Base-by-base conservation (phyloP, 495 filamentous ascomycete species). In the Parathielavia hyrcaniae region DNA sequence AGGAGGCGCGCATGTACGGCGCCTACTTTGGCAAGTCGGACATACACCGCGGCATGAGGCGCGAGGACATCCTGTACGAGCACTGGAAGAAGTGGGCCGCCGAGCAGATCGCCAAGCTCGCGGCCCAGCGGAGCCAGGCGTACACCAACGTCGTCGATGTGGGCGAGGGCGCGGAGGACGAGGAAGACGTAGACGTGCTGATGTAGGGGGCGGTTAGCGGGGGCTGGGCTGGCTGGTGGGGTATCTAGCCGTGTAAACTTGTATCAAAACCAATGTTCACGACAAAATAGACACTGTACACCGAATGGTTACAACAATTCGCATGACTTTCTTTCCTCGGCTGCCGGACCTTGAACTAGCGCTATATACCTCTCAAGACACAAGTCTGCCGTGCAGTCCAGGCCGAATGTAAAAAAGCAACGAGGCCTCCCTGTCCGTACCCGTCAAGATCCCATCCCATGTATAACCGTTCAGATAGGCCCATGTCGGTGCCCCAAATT, bases 1-100 rank as follows among this genome's bases (percentile, higher is more conserved):
- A 98, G 73, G 93, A 98, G 73, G 93, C 93, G 11, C 75, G 87
- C 61, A 81, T 84, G 60, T 85, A 84, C 11, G 93, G 93, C 47
- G 93, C 90, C 55, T 85, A 84, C 69, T 98, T 97, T 63, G 90
- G 89, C 65, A 86, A 85, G 68, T 75, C 81, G 17, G 73, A 77
- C 57, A 60, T 90, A 44, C 84, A 95, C 45, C 75, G 93, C 54
- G 85, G 90, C 64, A 88, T 93, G 82, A 75, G 87, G 55, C 72
- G 95, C 58, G 93, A 98, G 74, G 84, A 91, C 72, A 69, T 79
- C 65, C 73, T 81, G 43, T 91, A 81, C 67, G 87, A 96, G 65
- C 64, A 70, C 52, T 97, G 92, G 93, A 88, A 88, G 79, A 71
- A 63, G 40, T 95, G 89, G 88, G 93, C 93, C 20, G 70, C 69